Base-by-base conservation (phyloP, 192 early-diverging fungal species). In the Helicostylum pulchrum region DNA sequence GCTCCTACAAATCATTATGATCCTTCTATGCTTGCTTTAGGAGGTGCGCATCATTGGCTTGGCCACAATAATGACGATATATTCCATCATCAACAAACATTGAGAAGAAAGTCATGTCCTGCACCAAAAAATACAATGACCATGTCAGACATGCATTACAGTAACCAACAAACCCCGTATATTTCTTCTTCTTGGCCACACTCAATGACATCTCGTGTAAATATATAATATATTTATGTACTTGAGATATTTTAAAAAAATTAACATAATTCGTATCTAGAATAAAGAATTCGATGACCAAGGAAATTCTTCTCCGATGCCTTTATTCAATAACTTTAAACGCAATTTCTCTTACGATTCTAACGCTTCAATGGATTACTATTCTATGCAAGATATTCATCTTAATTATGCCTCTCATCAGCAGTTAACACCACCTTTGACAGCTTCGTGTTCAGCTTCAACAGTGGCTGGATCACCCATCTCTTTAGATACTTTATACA, bases 401-500 rank as follows among this genome's bases (percentile, higher is more conserved):
- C 39, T 59, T n/a, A 45, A 23, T 23, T 59, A 59, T 59, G 57
- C 57, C 11, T 34, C 31, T 23, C 45, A 62, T 9, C 34, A 43
- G 10, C 57, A 43, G 45, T 45, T 42, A 0, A 64, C 51, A 7
- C 62, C 62, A 8, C 51, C 49, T 8, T 43, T 64, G 14, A 52
- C 51, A 43, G 49, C 49, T 42, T 64, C 62, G 1, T 64, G 50
- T 36, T 64, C 62, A 53, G 36, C 21, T 12, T 64, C 62, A 2
- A 64, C 62, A 3, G 50, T 64, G 6, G 48, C 62, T 26, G 62
- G 62, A 17, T 64, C 62, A 53, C 62, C 62, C 11, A 44, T 64
- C 23, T 64, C 62, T n/a, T 26, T 64, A 17, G 51, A 53, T 10
- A 31, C 31, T 49, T 53, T 64, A 43, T 64, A 64, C 26, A 51